Base-by-base conservation (phyloP, 1,284 basidiomycete species). In the Pterulicium gracile region DNA sequence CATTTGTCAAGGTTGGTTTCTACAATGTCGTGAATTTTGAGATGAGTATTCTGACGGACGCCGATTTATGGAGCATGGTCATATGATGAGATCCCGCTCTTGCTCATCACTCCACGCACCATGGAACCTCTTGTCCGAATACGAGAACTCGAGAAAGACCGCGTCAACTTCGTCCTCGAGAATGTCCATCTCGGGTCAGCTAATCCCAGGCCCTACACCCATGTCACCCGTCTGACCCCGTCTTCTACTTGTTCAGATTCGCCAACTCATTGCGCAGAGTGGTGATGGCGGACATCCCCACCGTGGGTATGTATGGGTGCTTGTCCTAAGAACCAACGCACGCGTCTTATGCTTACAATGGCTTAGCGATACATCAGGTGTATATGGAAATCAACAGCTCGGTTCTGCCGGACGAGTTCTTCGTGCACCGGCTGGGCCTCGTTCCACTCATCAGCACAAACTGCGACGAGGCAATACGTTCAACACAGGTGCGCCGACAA, bases 321-420 rank as follows among this genome's bases (percentile, higher is more conserved):
- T 20, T 32, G 5, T 44, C 39, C 17, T 41, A 50, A 42, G 18
- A 34, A 40, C 55, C 22, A 44, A n/a, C 17, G 14, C 18, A 18
- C 15, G 15, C 22, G 17, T 10, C 43, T 45, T 47, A 49, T 47
- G 42, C 53, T 45, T 39, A 41, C 47, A 44, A 12, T 36, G 24
- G 22, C 43, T 47, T 55, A 91, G 95, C 94, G 20, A 98, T 99
- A 56, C 96, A 98, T 68, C 84, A 95, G 67, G 95, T 98, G 2
- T 89, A 95, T 61, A 87, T 98, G 54, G 75, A 86, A 52, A 78
- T 79, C 48, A 99, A 99, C 62, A 95, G 92, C 4, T 85, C 88
- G 0, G 94, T 98, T 2, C 68, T 99, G 24, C 89, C 95, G 1
- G 96, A 99, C 65, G 96, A 99, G 67, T 96, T 96, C 69, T 84